Conservation (phyloP, 331 rosid genomes). For the Malus hybrid region DNA sequence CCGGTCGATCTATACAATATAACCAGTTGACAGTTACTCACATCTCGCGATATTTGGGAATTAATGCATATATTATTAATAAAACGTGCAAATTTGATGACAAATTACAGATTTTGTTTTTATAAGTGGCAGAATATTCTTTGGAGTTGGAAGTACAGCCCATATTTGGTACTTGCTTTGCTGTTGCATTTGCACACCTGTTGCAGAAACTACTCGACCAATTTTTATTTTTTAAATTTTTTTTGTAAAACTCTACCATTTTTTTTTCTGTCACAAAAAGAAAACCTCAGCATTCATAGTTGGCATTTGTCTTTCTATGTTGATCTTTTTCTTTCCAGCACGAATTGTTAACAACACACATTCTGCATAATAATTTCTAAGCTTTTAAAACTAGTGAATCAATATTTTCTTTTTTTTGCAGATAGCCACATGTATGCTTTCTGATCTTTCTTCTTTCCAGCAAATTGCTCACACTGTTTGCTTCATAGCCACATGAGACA, state of each 20-base stretch:
- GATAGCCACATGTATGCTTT: neutral
- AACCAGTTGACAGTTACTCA: too few relatives aligned
- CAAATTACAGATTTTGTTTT: neutral
- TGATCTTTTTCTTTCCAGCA: conserved; percentile 67
- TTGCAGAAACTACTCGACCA: conserved; percentile 13
- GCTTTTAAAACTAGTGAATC: conserved; percentile 2
- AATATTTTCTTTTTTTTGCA: conserved; percentile 3
- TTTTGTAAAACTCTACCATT: too few relatives aligned
- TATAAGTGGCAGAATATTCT: conserved; percentile 33
- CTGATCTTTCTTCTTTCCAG: conserved; percentile 4
- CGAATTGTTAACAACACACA: conserved; percentile 28
- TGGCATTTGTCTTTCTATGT: conserved; percentile 45
- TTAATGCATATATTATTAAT: too few relatives aligned
- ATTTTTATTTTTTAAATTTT: too few relatives aligned
- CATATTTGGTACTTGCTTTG: conserved; percentile 50
- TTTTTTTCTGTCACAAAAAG: too few relatives aligned
- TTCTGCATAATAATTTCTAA: conserved; percentile 20
- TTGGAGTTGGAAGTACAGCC: conserved; percentile 37
- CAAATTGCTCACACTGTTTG: neutral
- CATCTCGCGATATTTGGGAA: too few relatives aligned
- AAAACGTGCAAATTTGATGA: neutral
- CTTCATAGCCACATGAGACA: neutral
- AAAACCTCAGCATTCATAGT: conserved; percentile 15
- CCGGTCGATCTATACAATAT: too few relatives aligned
- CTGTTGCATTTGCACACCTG: conserved; percentile 46